Evolutionary conservation across 208 protist species (phyloP).

Genomic region (Acanthamoeba lugdunensis): DNA sequence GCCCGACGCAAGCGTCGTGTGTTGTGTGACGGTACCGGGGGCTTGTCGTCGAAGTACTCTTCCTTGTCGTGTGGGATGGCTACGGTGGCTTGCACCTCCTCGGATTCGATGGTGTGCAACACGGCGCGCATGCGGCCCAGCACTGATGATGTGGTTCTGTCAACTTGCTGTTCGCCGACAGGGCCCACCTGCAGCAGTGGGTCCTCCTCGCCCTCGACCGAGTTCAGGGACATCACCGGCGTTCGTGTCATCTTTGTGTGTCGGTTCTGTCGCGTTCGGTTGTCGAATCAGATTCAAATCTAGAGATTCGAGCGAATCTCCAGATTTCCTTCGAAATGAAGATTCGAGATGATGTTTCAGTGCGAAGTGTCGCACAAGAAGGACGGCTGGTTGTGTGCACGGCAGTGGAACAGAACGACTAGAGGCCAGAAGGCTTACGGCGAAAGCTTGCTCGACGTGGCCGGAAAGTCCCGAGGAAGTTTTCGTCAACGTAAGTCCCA

Average conservation of each 20-base stretch:
- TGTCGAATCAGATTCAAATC: not conserved
- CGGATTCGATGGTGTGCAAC: not conserved
- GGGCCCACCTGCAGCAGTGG: not conserved
- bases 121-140: not conserved
- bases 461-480: constrained; percentile 55
- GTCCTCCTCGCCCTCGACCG: not conserved
- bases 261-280: not conserved
- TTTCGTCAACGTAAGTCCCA: not conserved
- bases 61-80: constrained; percentile 11
- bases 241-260: constrained; percentile 5
- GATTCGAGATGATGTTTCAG: not conserved
- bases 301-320: not conserved
- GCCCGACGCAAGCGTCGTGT: not conserved
- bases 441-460: not conserved
- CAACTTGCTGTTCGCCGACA: not conserved
- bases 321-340: not conserved
- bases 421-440: not conserved
- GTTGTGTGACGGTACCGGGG: not conserved
- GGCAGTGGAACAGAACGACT: no score
- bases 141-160: not conserved
- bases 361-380: no score
- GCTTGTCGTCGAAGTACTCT: not conserved
- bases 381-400: no score
- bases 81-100: constrained; percentile 25
- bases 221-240: not conserved